A percentile compares a stretch with the other conserved stretches of the same genome.
Evolutionary conservation across 164 flowering plant genomes (phyloP).

Genomic region (Sextonia rubra): DNA sequence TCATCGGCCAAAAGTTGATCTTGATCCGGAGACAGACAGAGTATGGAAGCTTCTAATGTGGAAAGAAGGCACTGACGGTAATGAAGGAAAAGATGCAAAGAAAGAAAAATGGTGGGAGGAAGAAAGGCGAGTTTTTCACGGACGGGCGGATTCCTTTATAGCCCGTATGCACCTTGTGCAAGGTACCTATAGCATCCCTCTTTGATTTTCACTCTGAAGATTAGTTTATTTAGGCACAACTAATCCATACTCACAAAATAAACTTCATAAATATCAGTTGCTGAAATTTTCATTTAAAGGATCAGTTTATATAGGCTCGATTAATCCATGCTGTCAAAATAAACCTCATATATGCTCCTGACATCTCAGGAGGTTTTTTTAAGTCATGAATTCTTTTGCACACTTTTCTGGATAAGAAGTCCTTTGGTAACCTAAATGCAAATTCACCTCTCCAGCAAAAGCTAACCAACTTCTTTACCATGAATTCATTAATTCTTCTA

Average conservation of each 20-base stretch:
- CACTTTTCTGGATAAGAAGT: neutral
- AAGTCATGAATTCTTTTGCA: neutral
- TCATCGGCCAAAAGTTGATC: conserved; percentile 78
- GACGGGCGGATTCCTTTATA: conserved; percentile 82
- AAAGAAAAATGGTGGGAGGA: conserved; percentile 89
- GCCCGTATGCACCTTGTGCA: conserved; percentile 98
- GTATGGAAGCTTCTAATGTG: conserved; percentile 86
- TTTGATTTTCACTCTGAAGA: neutral
- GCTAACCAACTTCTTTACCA: neutral
- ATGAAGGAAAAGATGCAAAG: conserved; percentile 63
- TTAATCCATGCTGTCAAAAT: neutral
- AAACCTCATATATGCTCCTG: too few relatives aligned
- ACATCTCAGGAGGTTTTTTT: too few relatives aligned
- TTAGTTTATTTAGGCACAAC: neutral
- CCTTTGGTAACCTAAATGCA: neutral
- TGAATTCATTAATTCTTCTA: neutral
- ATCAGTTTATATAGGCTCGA: too few relatives aligned
- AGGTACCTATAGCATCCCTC: conserved; percentile 43
- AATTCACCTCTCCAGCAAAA: neutral
- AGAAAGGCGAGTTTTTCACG: conserved; percentile 68
- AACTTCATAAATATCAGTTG: neutral
- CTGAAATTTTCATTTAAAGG: too few relatives aligned
- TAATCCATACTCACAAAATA: neutral
- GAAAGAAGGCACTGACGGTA: conserved; percentile 52
- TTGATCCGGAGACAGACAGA: conserved; percentile 78